Conservation (phyloP, 495 filamentous ascomycete genomes). For the Margaritispora aquatica region DNA sequence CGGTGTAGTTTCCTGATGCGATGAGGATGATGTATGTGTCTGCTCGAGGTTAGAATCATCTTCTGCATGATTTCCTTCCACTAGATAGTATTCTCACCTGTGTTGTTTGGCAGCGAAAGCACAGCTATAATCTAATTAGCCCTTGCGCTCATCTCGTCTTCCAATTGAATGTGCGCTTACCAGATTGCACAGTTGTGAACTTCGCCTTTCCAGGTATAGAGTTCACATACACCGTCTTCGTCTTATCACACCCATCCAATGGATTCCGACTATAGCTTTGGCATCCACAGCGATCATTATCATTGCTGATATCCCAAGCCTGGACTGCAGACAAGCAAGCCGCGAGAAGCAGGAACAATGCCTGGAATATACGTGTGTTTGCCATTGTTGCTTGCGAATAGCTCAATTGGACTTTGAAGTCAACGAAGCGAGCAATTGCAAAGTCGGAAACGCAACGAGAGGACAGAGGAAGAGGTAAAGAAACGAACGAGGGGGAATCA, state of each 20-base stretch:
- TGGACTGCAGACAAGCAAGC: conserved; percentile 4
- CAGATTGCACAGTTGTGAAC: conserved; percentile 23
- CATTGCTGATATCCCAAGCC: conserved; percentile 18
- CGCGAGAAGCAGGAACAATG: neutral
- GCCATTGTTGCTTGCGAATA: neutral
- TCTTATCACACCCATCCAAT: conserved; percentile 16
- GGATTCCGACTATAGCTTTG: conserved; percentile 15
- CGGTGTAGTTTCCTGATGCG: conserved; percentile 46
- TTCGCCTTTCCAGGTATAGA: conserved; percentile 1
- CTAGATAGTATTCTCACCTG: conserved; percentile 11
- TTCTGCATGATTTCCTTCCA: neutral
- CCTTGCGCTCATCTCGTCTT: conserved; percentile 2
- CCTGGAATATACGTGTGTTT: neutral
- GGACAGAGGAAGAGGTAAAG: neutral
- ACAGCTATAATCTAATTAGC: conserved; percentile 41
- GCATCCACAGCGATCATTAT: conserved; percentile 14
- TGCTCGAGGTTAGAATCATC: neutral
- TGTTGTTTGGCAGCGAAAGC: conserved; percentile 45
- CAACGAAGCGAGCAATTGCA: neutral
- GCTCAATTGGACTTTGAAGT: neutral
- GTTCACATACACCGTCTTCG: conserved; percentile 17
- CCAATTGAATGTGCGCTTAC: neutral
- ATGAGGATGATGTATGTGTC: conserved; percentile 46
- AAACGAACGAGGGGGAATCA: neutral
- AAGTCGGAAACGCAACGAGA: neutral